Evolutionary conservation across 2,329 filamentous ascomycete species (phyloP).

Genomic region (Capronia americana): DNA sequence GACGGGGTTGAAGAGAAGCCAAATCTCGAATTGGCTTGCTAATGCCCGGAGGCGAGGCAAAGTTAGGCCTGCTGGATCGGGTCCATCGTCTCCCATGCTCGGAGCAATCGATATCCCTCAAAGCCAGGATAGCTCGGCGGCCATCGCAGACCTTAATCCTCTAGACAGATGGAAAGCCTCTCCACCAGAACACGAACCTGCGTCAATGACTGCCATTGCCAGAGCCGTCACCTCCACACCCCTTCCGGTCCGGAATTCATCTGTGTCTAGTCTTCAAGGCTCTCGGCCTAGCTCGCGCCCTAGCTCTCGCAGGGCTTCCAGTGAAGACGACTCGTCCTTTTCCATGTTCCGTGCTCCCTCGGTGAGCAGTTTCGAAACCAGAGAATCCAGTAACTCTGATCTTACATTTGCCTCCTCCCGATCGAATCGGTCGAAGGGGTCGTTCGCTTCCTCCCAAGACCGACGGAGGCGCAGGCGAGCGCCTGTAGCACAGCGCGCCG

Average conservation of each 20-base stretch:
- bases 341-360: conserved; percentile 61
- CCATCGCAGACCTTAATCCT: conserved; percentile 63
- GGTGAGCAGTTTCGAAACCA: conserved; percentile 61
- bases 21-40: conserved; percentile 91
- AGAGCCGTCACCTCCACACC: conserved; percentile 61
- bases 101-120: conserved; percentile 75
- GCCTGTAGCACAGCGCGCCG: conserved; percentile 51
- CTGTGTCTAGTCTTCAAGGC: conserved; percentile 36
- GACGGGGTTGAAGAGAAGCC: conserved; percentile 80
- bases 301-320: conserved; percentile 47
- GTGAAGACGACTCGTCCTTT: conserved; percentile 58
- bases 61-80: conserved; percentile 60
- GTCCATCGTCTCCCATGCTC: conserved; percentile 72
- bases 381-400: conserved; percentile 61
- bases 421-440: conserved; percentile 63
- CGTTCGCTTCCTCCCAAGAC: conserved; percentile 65
- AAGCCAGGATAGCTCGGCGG: conserved; percentile 49
- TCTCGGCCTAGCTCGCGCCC: conserved; percentile 42
- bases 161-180: conserved; percentile 73
- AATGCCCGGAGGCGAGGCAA: conserved; percentile 86
- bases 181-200: conserved; percentile 73
- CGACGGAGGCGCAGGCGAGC: conserved; percentile 62
- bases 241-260: conserved; percentile 40
- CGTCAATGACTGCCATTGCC: conserved; percentile 67
- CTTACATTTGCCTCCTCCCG: conserved; percentile 63